These are phyloP conservation scores for Datisca glomerata DNA, from an alignment of 306 rosid species.

Conservation along the genomic window DNA sequence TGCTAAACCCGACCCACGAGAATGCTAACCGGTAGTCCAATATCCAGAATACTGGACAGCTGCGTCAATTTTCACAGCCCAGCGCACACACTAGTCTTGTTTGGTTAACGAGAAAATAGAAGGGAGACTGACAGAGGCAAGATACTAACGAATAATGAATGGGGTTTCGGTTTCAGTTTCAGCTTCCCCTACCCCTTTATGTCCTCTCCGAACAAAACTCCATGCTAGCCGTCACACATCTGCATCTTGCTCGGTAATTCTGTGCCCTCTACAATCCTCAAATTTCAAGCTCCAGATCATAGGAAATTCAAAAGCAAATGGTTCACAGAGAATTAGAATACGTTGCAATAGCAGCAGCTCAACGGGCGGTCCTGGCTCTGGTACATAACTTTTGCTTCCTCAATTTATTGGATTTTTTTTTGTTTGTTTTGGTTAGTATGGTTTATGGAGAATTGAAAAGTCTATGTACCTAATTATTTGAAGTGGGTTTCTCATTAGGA, in stretches of 20 bases:
- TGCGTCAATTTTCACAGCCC: too few relatives aligned
- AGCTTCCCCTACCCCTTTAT: slow-evolving; percentile 12
- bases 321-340: slow-evolving; percentile 17
- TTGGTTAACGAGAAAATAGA: slow-evolving; percentile 11
- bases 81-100: too few relatives aligned
- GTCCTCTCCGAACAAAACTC: slow-evolving; percentile 19
- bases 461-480: too few relatives aligned
- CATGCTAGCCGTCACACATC: slow-evolving; percentile 4
- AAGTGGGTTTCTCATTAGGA: too few relatives aligned
- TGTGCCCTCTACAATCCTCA: slow-evolving; percentile 1
- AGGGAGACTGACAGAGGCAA: slow-evolving; percentile 12
- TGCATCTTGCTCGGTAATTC: slow-evolving; percentile 14
- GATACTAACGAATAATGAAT: slow-evolving; percentile 27
- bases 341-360: slow-evolving; percentile 32
- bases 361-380: slow-evolving; percentile 47
- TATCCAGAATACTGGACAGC: too few relatives aligned
- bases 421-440: background rate
- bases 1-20: too few relatives aligned
- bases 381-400: slow-evolving; percentile 21
- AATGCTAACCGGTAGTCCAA: too few relatives aligned
- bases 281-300: slow-evolving; percentile 17
- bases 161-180: slow-evolving; percentile 30
- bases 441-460: background rate
- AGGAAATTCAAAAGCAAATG: slow-evolving; percentile 15
- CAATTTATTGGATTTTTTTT: background rate